Evolutionary conservation across 352 stramenopile species (phyloP).

Genomic region (Phytophthora lateralis): DNA sequence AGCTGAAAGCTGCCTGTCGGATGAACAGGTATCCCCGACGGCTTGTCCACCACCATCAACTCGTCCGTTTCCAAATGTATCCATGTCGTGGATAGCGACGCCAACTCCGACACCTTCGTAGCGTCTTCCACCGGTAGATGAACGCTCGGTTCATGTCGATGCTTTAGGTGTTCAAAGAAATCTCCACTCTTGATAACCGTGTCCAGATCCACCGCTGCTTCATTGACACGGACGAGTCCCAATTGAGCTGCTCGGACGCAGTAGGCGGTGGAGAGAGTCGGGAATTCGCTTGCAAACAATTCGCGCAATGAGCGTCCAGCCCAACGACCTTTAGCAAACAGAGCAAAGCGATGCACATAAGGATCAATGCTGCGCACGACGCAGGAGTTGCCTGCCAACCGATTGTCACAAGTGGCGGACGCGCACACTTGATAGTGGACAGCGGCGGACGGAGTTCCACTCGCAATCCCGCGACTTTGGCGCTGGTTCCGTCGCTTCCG

Average conservation of each 20-base stretch:
- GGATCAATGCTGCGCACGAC: slow-evolving; percentile 67
- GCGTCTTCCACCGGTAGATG: slow-evolving; percentile 31
- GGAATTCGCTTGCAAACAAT: slow-evolving; percentile 76
- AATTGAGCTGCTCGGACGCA: slow-evolving; percentile 73
- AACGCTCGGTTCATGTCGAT: slow-evolving; percentile 94
- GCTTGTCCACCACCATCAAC: slow-evolving; percentile 80
- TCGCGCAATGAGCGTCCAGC: slow-evolving; percentile 80
- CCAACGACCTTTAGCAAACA: slow-evolving; percentile 93
- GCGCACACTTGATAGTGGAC: slow-evolving; percentile 34
- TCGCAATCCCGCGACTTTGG: slow-evolving; percentile 16
- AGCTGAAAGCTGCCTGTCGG: slow-evolving; percentile 90
- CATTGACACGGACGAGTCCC: slow-evolving; percentile 91
- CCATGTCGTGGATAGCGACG: slow-evolving; percentile 21
- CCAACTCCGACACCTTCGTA: slow-evolving; percentile 10
- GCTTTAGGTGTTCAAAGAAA: slow-evolving; percentile 89
- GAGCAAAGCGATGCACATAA: slow-evolving; percentile 93
- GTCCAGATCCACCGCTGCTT: slow-evolving; percentile 43
- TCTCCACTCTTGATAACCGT: slow-evolving; percentile 86
- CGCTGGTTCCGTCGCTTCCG: slow-evolving; percentile 56
- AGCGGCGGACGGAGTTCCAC: slow-evolving; percentile 14
- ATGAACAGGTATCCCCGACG: slow-evolving; percentile 91
- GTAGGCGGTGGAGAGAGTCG: slow-evolving; percentile 45
- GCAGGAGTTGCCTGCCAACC: slow-evolving; percentile 29
- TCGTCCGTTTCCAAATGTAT: slow-evolving; percentile 58
- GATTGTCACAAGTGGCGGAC: slow-evolving; percentile 39